Base-by-base conservation (phyloP, 352 stramenopile species). In the Pythium dissimile region DNA sequence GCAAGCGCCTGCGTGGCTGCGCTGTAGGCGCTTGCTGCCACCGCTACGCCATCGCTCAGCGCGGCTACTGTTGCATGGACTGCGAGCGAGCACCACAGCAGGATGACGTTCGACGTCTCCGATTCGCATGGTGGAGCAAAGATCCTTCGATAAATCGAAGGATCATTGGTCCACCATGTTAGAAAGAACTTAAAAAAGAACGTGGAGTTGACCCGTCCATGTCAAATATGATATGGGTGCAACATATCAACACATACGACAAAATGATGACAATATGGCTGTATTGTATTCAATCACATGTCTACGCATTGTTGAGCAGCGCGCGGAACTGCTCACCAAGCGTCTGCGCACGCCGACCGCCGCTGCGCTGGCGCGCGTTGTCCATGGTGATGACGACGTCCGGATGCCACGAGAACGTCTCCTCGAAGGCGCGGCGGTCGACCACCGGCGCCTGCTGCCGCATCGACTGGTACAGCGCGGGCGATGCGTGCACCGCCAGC, bases 371-470 rank as follows among this genome's bases (percentile, higher is more conserved):
- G 13, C 7, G 12, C 20, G 34, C 12, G 13, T n/a, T 8, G 34
- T 47, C 7, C 2, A 56, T 8, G 15, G 30, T 38, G 4, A 34
- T 72, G 3, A 41, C 26, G 8, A 82, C 69, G 5, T 62, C 54
- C 5, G 73, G 73, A 38, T 84, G 63, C 73, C 73, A 84, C 10
- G 71, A 80, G 28, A 84, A 84, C 3, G 32, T 50, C 10, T 68
- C 54, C 10, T 67, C 34, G 18, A 82, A 82, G 1, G 52, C 67
- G 7, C 50, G 57, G 5, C 54, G 13, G 43, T 86, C 71, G 27
- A 37, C 16, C 21, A 86, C 59, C 0, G 65, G 64, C n/a, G 72
- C 28, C 38, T 74, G 62, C 1, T 24, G 46, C 2, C 66, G 51
- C 62, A 84, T 78, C 10, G 23, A 23, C 3, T 43, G 52, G 34